A percentile compares a stretch with the other conserved stretches of the same genome.
These are phyloP conservation scores for Diddensiella transvaalensis DNA, from an alignment of 805 yeast genomes.

Conservation along the genomic window DNA sequence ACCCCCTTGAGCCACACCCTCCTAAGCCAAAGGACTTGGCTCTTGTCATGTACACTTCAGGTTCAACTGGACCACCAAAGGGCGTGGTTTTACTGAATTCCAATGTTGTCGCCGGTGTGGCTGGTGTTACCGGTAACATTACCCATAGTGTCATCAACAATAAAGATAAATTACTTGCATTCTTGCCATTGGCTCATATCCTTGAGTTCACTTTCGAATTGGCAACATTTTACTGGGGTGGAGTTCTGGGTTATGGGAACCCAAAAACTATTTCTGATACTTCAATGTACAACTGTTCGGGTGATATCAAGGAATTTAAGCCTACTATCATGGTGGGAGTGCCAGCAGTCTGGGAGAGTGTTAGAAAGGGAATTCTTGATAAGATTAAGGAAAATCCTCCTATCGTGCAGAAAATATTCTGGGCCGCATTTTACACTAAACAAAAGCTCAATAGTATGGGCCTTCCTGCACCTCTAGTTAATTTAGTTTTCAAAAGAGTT, in stretches of 20 bases:
- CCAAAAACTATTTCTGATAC: conserved; percentile 86
- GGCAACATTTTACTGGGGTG: conserved; percentile 82
- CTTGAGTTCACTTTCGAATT: conserved; percentile 89
- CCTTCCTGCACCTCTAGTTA: conserved; percentile 76
- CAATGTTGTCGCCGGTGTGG: conserved; percentile 78
- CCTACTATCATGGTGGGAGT: conserved; percentile 98
- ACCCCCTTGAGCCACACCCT: conserved; percentile 40
- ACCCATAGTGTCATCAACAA: conserved; percentile 46
- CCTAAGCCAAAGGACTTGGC: conserved; percentile 59
- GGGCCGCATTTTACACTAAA: conserved; percentile 83
- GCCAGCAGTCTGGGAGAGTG: conserved; percentile 97
- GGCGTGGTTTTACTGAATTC: conserved; percentile 70
- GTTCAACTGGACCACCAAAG: conserved; percentile 81
- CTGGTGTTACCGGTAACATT: conserved; percentile 71
- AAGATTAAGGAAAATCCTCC: conserved; percentile 67
- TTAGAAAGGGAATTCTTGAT: conserved; percentile 83
- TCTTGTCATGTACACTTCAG: conserved; percentile 85
- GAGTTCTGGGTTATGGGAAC: conserved; percentile 80
- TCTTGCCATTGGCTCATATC: conserved; percentile 94
- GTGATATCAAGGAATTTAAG: conserved; percentile 80
- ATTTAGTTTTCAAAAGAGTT: conserved; percentile 80
- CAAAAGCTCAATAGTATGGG: conserved; percentile 55
- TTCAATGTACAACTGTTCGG: conserved; percentile 77
- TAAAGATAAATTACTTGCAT: conserved; percentile 74
- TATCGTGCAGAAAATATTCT: conserved; percentile 72